A percentile compares a stretch with the other conserved stretches of the same genome.
These are phyloP conservation scores for Suillus weaverae DNA, from an alignment of 768 basidiomycete species.

Conservation along the genomic window DNA sequence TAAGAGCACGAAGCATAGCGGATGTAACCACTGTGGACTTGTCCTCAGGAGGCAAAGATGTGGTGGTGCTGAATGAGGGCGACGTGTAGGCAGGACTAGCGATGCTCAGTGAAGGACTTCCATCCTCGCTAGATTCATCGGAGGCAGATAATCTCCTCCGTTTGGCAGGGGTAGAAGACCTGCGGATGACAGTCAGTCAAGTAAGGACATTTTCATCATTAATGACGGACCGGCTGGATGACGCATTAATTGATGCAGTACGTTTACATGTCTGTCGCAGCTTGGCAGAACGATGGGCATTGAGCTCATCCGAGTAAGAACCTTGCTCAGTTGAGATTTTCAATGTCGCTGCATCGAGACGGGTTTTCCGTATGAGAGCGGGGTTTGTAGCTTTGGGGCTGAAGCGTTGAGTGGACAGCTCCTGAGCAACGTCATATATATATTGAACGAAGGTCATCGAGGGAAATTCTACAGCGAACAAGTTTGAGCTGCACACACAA, in stretches of 20 bases:
- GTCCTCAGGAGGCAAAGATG: constrained; percentile 38
- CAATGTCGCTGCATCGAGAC: constrained; percentile 30
- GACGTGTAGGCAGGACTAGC: constrained; percentile 31
- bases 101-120: constrained; percentile 21
- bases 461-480: constrained; percentile 29
- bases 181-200: constrained; percentile 23
- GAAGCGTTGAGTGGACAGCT: constrained; percentile 26
- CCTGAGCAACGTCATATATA: constrained; percentile 42
- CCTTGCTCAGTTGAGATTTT: constrained; percentile 33
- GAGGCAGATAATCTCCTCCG: constrained; percentile 44
- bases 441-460: constrained; percentile 50
- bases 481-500: constrained; percentile 4
- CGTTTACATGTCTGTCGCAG: constrained; percentile 49
- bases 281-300: constrained; percentile 39
- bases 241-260: constrained; percentile 41
- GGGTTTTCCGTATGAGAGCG: constrained; percentile 17
- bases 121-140: constrained; percentile 33
- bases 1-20: constrained; percentile 56
- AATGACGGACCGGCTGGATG: constrained; percentile 39
- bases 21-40: constrained; percentile 48
- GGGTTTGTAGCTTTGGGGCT: constrained; percentile 10
- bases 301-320: constrained; percentile 39
- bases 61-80: constrained; percentile 49
- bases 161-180: constrained; percentile 35
- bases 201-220: not conserved